These are phyloP conservation scores for Oryza australiensis DNA, from an alignment of 176 grass and related monocot genomes.

Conservation along the genomic window DNA sequence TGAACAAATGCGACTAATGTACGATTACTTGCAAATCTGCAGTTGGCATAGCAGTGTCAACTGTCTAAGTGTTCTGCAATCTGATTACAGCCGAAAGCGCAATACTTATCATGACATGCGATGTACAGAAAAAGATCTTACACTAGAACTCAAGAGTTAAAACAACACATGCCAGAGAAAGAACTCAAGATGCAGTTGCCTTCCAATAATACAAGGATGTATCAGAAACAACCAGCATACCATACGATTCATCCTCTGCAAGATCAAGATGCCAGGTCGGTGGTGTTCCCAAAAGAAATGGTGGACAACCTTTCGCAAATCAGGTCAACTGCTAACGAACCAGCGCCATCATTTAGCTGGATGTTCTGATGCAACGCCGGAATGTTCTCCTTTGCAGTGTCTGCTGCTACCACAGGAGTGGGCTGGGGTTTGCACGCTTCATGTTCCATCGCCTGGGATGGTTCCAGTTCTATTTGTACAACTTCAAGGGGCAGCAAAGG, in stretches of 20 bases:
- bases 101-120: neutral
- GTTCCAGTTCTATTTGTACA: neutral
- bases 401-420: neutral
- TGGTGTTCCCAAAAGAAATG: constrained; percentile 31
- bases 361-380: constrained; percentile 25
- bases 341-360: constrained; percentile 1
- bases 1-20: neutral
- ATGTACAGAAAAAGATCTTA: constrained; percentile 8
- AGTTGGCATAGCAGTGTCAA: neutral
- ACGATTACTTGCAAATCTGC: neutral
- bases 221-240: constrained; percentile 16
- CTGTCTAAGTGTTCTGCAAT: neutral
- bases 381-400: constrained; percentile 45
- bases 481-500: neutral
- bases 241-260: neutral
- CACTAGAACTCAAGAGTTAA: neutral
- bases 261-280: constrained; percentile 8
- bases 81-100: neutral
- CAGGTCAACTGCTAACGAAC: constrained; percentile 3
- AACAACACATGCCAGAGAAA: neutral
- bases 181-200: neutral
- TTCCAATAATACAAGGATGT: constrained; percentile 32
- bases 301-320: constrained; percentile 41
- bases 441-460: neutral
- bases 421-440: neutral